Percentiles rank a stretch among this genome's conserved stretches.
Conservation (phyloP, 1,284 basidiomycete genomes). For the Papiliotrema nemorosa region DNA sequence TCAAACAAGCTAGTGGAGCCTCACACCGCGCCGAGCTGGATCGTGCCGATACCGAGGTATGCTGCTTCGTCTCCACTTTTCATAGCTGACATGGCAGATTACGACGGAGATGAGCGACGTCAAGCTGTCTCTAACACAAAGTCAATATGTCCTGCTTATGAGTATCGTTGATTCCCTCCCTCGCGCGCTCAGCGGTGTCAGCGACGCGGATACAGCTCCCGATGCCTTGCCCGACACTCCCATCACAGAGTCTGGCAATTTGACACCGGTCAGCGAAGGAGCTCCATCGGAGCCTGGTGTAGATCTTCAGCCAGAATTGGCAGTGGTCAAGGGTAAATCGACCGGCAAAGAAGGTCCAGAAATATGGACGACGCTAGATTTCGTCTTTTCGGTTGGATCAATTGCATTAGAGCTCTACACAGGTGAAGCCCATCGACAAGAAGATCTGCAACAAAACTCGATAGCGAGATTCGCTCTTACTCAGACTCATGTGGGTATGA, state of each 20-base stretch:
- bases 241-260: conserved; percentile 4
- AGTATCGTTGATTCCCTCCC: conserved; percentile 70
- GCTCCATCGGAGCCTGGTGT: conserved; percentile 26
- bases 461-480: conserved; percentile 83
- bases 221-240: conserved; percentile 18
- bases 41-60: conserved; percentile 68
- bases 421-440: conserved; percentile 58
- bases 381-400: conserved; percentile 69
- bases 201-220: conserved; percentile 33
- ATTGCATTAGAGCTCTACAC: conserved; percentile 94
- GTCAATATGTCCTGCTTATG: conserved; percentile 81
- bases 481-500: conserved; percentile 73
- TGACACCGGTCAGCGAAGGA: conserved; percentile 16
- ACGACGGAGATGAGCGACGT: conserved; percentile 76
- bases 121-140: conserved; percentile 80
- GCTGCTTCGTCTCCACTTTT: conserved; percentile 7
- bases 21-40: conserved; percentile 53
- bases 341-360: conserved; percentile 7
- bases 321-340: conserved; percentile 23
- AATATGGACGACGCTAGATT: conserved; percentile 67
- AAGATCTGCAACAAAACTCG: conserved; percentile 69
- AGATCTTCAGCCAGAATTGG: conserved; percentile 55
- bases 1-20: conserved; percentile 56
- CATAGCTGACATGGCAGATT: conserved; percentile 16
- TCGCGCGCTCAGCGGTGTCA: conserved; percentile 55